Evolutionary conservation across 345 rosid genomes (phyloP).

Genomic region (Microcos paniculata): DNA sequence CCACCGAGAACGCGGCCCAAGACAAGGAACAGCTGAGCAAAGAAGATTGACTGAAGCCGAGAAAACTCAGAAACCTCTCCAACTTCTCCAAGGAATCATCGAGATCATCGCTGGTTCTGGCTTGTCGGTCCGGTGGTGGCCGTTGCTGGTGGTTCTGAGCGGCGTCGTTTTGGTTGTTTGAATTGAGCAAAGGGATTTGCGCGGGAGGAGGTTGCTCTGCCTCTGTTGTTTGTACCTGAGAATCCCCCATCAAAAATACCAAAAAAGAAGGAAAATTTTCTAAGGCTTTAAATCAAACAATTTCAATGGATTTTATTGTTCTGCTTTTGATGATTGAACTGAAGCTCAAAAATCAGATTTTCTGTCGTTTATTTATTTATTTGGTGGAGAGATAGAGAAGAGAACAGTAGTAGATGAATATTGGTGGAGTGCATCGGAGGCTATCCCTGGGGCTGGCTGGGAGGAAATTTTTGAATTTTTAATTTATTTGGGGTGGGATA

Average conservation of each 20-base stretch:
- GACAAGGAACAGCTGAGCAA: conserved; percentile 44
- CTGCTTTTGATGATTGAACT: background rate
- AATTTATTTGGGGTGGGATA: background rate
- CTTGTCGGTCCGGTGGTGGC: conserved; percentile 10
- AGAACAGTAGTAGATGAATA: background rate
- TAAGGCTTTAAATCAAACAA: background rate
- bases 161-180: conserved; percentile 25
- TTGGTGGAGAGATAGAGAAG: background rate
- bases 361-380: no score
- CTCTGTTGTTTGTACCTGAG: conserved; percentile 12
- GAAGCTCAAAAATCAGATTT: background rate
- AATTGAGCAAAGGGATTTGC: conserved; percentile 49
- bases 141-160: conserved; percentile 9
- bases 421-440: background rate
- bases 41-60: conserved; percentile 75
- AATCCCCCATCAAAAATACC: conserved; percentile 32
- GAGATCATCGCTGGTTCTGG: conserved; percentile 33
- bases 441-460: background rate
- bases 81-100: conserved; percentile 43
- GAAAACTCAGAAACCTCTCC: conserved; percentile 49
- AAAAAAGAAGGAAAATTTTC: background rate
- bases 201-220: conserved; percentile 26
- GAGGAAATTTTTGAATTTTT: background rate
- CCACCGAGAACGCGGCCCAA: conserved; percentile 54
- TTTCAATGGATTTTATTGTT: background rate